These are phyloP conservation scores for Solanum rostratum DNA, from an alignment of 257 asterid genomes.

Conservation along the genomic window DNA sequence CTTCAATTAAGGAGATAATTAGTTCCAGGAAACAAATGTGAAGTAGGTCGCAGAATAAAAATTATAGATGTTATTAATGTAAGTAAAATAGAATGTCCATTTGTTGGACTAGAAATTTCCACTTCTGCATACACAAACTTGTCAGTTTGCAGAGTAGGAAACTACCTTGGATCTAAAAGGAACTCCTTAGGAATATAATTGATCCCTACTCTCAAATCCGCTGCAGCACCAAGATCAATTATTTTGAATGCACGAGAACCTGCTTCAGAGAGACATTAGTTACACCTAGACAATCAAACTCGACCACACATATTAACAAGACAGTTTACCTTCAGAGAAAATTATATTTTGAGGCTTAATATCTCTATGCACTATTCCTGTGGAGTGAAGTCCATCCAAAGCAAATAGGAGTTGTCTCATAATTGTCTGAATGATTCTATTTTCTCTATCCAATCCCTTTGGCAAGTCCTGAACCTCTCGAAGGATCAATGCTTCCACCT, in stretches of 20 bases:
- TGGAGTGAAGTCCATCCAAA: constrained; percentile 80
- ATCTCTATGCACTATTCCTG: constrained; percentile 95
- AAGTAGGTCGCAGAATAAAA: neutral
- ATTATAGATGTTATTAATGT: neutral
- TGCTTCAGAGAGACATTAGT: constrained; percentile 14
- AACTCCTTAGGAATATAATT: constrained; percentile 92
- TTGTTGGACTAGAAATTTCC: neutral
- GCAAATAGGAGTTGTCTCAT: constrained; percentile 87
- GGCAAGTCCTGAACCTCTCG: constrained; percentile 56
- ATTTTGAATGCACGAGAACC: constrained; percentile 84
- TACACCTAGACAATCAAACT: neutral
- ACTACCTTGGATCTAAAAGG: constrained; percentile 87
- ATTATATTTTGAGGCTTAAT: constrained; percentile 90
- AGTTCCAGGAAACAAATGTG: neutral
- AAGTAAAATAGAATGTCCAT: neutral
- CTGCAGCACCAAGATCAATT: constrained; percentile 95
- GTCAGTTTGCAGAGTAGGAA: neutral
- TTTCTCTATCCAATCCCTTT: constrained; percentile 85
- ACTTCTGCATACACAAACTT: neutral
- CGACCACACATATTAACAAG: neutral
- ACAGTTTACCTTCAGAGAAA: constrained; percentile 73
- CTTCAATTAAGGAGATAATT: neutral
- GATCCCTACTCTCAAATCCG: constrained; percentile 97
- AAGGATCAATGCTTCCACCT: constrained; percentile 85
- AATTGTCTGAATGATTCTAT: constrained; percentile 77